Base-by-base conservation (phyloP, 805 yeast genomes). In the Dipodascus geniculatus region DNA sequence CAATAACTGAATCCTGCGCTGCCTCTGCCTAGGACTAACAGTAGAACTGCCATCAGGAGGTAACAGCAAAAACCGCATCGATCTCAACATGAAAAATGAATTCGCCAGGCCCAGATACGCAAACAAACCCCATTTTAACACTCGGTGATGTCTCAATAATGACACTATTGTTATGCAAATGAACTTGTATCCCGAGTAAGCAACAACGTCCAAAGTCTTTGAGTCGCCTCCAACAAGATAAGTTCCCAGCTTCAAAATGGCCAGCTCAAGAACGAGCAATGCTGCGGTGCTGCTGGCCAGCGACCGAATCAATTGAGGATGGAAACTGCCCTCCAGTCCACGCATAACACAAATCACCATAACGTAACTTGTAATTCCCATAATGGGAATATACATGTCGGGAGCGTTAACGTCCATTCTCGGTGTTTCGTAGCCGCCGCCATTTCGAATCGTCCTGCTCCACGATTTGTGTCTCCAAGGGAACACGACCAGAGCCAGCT, bases 111-210 rank as follows among this genome's bases (percentile, higher is more conserved):
- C 70, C 14, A 80, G 66, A 63, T 78, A 77, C 4, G 75, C 48
- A 55, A 77, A 78, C 44, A 79, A 73, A 3, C 75, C 61, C 72
- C 81, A 78, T 57, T 76, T 77, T 54, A 78, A 63, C 14, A 73
- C 61, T 23, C 74, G 51, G 55, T 60, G 59, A 17, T 54, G 55
- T n/a, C 63, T 48, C 28, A 68, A 52, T 22, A 68, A 58, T 22
- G 68, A 58, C 14, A 65, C 67, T 47, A 68, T 57, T 57, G 68
- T 63, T 20, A 71, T 68, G 51, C 96, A 87, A 42, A 95, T 88
- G 65, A 88, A 95, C 68, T 93, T 93, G 75, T 93, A 95, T 38
- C 98, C 97, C 51, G 90, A 83, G 70, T 87, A 93, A 56, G 96
- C 83, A 8, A 87, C 77, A 56, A 93, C 72, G 67, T 93, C 99